Evolutionary conservation across 345 rosid genomes (phyloP).

Genomic region (Garcia nutans): DNA sequence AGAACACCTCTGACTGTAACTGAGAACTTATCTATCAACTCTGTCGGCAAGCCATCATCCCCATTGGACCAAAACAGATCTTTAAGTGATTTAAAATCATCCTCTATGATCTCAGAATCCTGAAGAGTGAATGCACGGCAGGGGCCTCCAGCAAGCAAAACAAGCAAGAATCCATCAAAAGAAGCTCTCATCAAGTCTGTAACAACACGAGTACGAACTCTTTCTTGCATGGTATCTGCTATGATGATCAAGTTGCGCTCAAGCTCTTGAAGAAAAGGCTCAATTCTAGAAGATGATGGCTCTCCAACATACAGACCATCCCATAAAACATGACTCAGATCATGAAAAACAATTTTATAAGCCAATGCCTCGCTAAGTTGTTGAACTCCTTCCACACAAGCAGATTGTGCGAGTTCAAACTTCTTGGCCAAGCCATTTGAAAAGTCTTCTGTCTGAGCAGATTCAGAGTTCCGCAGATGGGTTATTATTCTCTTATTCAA

Average conservation of each 20-base stretch:
- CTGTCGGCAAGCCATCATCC: constrained; percentile 84
- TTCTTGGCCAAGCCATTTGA: constrained; percentile 77
- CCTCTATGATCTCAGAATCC: constrained; percentile 75
- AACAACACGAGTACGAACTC: constrained; percentile 74
- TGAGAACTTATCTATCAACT: constrained; percentile 74
- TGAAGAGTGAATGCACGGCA: constrained; percentile 72
- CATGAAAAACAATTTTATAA: constrained; percentile 80
- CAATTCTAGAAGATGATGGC: constrained; percentile 67
- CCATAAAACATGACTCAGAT: constrained; percentile 77
- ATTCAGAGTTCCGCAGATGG: constrained; percentile 90
- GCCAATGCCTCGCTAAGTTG: constrained; percentile 81
- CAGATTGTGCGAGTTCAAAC: constrained; percentile 77
- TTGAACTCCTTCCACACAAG: constrained; percentile 87
- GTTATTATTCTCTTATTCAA: constrained; percentile 84
- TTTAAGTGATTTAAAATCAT: constrained; percentile 86
- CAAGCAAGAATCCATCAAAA: constrained; percentile 84
- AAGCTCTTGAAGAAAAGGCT: constrained; percentile 70
- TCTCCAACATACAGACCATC: constrained; percentile 89
- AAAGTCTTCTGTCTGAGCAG: constrained; percentile 81
- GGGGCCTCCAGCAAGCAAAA: constrained; percentile 94
- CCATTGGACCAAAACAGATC: constrained; percentile 95
- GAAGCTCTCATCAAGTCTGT: constrained; percentile 88
- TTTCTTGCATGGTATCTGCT: constrained; percentile 72
- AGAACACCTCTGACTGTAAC: constrained; percentile 62
- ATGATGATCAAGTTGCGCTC: constrained; percentile 60